Base-by-base conservation (phyloP, 2,329 filamentous ascomycete species). In the Emmonsiellopsis sp. region DNA sequence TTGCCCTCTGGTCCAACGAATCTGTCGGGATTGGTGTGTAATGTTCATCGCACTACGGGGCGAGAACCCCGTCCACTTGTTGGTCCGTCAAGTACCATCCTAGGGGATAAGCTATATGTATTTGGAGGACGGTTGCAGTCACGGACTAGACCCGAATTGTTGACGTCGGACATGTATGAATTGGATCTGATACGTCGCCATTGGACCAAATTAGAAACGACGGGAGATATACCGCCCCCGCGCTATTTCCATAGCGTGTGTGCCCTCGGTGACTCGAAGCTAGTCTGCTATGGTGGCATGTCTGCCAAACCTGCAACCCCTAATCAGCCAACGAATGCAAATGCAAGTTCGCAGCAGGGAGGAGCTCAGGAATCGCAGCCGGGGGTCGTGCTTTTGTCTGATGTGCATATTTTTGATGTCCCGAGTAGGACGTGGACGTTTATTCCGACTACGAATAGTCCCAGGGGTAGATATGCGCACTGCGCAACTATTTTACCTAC, bases 281-380 rank as follows among this genome's bases (percentile, higher is more conserved):
- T 98, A 68, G 92, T 98, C 3, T 97, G 92, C 71, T 98, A 97
- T 69, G 93, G 93, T 54, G 93, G 93, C 61, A 98, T 98, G 93
- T 96, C 92, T 8, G 91, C 92, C 1, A 81, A 84, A 9, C 74
- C 76, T 8, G 73, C 78, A 6, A 77, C 66, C 42, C 63, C 74
- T 11, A 69, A 32, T 42, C 71, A 73, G 53, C 74, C 78, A 44
- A 53, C 58, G n/a, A 62, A 57, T 37, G 57, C 71, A 21, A 69
- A 71, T 13, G 62, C 71, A 3, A 50, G 13, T 44, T 31, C 54
- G 3, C 74, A 76, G 9, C 74, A 77, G 55, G 58, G 59, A 40
- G 58, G 59, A 40, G 65, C 65, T 0, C 70, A 75, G 55, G 87
- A 91, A 57, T 75, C 83, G 52, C 87, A 90, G 61, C 84, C 89